These are phyloP conservation scores for Neofusicoccum ribis DNA, from an alignment of 2,329 filamentous ascomycete species.

Conservation along the genomic window DNA sequence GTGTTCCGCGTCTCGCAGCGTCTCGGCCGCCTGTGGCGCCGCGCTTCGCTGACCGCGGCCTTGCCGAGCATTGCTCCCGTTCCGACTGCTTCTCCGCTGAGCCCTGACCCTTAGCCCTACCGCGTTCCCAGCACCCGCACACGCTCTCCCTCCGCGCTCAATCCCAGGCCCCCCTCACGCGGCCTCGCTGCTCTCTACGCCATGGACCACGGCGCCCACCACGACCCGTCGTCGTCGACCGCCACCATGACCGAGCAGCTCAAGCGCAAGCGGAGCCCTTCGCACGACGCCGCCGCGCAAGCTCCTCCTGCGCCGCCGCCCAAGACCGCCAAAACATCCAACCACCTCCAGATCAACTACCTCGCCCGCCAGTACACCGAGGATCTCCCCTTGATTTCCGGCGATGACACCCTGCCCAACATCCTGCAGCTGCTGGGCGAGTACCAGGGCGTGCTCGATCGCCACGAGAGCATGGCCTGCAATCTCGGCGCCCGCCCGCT, in stretches of 20 bases:
- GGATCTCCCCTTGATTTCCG: constrained; percentile 62
- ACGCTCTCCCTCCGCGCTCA: background rate
- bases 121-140: constrained; percentile 1
- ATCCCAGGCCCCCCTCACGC: background rate
- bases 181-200: background rate
- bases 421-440: constrained; percentile 72
- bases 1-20: constrained; percentile 21
- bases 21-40: constrained; percentile 4
- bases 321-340: constrained; percentile 58
- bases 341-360: constrained; percentile 68
- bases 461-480: constrained; percentile 82
- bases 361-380: constrained; percentile 63
- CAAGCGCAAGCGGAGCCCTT: constrained; percentile 51
- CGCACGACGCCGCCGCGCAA: constrained; percentile 35
- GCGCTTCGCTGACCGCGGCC: constrained; percentile 1
- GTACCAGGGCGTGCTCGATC: constrained; percentile 82
- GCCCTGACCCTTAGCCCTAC: constrained; percentile 16
- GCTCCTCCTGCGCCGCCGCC: constrained; percentile 37
- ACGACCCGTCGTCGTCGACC: constrained; percentile 12
- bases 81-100: constrained; percentile 13
- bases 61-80: constrained; percentile 13
- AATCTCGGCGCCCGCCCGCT: constrained; percentile 82
- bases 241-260: constrained; percentile 31
- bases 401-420: constrained; percentile 70
- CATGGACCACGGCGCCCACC: constrained; percentile 14